Percentiles rank a stretch among this genome's conserved stretches.
Conservation (phyloP, 192 early-diverging fungal genomes). For the Gaertneriomyces sp. region DNA sequence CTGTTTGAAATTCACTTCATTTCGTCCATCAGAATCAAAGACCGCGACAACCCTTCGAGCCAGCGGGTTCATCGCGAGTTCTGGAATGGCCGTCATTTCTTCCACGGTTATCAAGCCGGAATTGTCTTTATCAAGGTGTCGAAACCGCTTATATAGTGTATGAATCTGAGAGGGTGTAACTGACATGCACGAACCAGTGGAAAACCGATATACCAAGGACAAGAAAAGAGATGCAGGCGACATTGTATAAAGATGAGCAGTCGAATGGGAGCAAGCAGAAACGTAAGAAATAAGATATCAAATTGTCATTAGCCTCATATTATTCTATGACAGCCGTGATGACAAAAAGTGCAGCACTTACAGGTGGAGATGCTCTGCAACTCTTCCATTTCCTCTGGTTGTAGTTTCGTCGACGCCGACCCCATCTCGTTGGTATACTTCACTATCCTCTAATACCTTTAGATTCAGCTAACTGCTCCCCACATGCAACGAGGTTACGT, state of each 20-base stretch:
- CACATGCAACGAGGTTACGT: too few relatives aligned
- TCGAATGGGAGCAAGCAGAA: too few relatives aligned
- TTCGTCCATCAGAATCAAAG: conserved; percentile 35
- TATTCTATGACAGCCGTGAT: neutral
- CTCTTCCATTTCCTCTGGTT: conserved; percentile 35
- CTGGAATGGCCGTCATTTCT: conserved; percentile 48
- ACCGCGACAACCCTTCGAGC: conserved; percentile 41
- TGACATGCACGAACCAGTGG: neutral
- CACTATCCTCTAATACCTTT: too few relatives aligned
- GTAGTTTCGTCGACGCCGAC: conserved; percentile 24
- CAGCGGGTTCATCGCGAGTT: conserved; percentile 51
- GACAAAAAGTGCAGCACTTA: conserved; percentile 8
- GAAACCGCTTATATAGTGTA: conserved; percentile 44
- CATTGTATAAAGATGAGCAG: too few relatives aligned
- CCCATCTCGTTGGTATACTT: conserved; percentile 14
- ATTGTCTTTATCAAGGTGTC: conserved; percentile 46
- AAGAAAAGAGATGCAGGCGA: neutral
- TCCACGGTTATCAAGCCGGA: conserved; percentile 36
- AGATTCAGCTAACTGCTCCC: too few relatives aligned
- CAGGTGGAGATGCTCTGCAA: conserved; percentile 34
- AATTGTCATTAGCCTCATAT: too few relatives aligned
- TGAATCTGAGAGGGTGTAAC: conserved; percentile 35
- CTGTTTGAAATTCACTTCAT: conserved; percentile 41
- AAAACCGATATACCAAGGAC: neutral
- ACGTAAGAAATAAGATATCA: too few relatives aligned